Percentiles rank a stretch among this genome's conserved stretches.
These are phyloP conservation scores for Hypoxylon sp. DNA, from an alignment of 2,329 filamentous ascomycete species.

Conservation along the genomic window DNA sequence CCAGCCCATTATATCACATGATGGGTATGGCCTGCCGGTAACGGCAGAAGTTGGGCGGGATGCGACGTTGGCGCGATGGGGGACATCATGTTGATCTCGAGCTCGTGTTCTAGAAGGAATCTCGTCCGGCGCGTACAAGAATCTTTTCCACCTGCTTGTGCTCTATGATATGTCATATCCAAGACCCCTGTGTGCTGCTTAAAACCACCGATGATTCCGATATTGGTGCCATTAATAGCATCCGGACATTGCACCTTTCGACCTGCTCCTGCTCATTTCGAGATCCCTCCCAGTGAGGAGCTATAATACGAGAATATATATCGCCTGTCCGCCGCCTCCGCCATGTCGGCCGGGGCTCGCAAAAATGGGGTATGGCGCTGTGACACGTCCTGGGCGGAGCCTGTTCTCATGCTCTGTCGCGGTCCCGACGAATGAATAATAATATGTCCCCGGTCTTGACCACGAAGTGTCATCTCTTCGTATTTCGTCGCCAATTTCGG, in stretches of 20 bases:
- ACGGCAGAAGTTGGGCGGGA: constrained; percentile 15
- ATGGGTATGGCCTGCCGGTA: constrained; percentile 20
- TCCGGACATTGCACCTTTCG: constrained; percentile 7
- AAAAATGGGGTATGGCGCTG: constrained; percentile 14
- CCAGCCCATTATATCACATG: constrained; percentile 24
- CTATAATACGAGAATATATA: background rate
- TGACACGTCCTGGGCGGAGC: background rate
- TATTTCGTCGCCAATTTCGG: background rate
- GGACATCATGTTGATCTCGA: constrained; percentile 1
- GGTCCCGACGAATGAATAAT: background rate
- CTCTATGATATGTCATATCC: constrained; percentile 24
- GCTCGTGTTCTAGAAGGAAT: constrained; percentile 29
- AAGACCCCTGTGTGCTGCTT: background rate
- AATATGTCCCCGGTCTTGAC: background rate
- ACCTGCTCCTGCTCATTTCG: constrained; percentile 1
- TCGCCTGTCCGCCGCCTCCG: constrained; percentile 18
- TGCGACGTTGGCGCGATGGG: constrained; percentile 8
- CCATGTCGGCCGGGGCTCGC: constrained; percentile 8
- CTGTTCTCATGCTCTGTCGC: background rate
- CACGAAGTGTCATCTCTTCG: background rate
- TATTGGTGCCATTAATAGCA: constrained; percentile 6
- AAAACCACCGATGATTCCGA: constrained; percentile 11
- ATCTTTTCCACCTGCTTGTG: background rate
- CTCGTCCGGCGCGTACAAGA: constrained; percentile 31
- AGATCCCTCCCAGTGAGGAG: background rate